Evolutionary conservation across 2,329 filamentous ascomycete genomes (phyloP), one percentile per base, ranked within the genome.

Genomic region (Beauveria caledonica): DNA sequence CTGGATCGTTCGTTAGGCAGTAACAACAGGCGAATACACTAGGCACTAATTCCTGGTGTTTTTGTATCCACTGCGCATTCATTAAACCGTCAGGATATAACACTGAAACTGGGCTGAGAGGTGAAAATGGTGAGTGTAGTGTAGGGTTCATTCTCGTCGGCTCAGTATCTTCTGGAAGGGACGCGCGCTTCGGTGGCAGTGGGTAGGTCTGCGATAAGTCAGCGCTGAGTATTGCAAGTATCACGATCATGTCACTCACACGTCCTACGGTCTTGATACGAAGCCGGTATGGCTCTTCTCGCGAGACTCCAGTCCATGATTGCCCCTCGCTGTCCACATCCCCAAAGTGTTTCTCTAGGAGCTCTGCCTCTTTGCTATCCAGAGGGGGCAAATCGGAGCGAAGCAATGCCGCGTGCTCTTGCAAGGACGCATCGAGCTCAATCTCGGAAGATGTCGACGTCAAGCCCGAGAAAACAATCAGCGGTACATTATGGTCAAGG

Each of bases 81-180:
- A 97, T 85, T 62, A 97, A 78, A 5, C 93, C 94, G 74, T 97
- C 94, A 8, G 93, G 92, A 70, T 94, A 97, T 3, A 95, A 81
- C 2, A 85, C 79, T 8, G 93, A 96, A 8, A 82, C 82, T 3
- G 92, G 92, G 44, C 89, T 94, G 33, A 97, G 80, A 1, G 93
- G 94, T 2, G 94, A 97, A 65, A 96, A 86, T 1, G 92, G 90
- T 13, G 94, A 97, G 73, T 97, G 93, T 5, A 96, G 77, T n/a
- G 86, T 77, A 62, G 80, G 76, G 19, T 78, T 74, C 25, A 77
- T 71, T 42, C 75, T 72, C 58, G 80, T 74, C 3, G 74, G 68
- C 55, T 82, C 79, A 67, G 80, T 74, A 59, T 80, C 75, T 51
- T 79, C 77, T 19, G 80, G 81, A 51, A 83, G 74, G 62, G 74